phyloP scores from a whole-genome alignment of 208 protist species.

The Angomonas ambiguus region DNA sequence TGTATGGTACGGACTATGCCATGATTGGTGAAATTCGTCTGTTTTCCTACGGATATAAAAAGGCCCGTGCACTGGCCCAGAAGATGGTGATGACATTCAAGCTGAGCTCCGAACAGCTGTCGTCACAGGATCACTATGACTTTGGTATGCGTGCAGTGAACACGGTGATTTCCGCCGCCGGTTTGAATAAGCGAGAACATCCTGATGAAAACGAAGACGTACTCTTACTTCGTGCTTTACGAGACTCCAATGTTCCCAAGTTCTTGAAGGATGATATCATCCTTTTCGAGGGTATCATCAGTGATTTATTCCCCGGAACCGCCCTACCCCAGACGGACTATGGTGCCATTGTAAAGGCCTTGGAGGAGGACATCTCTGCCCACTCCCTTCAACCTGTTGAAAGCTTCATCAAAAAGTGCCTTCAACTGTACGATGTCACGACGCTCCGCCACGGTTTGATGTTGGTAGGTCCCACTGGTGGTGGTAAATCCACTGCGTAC shows the following conservation, averaged over 20 bases:
- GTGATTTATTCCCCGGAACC: conserved; percentile 97
- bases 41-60: conserved; percentile 98
- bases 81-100: conserved; percentile 99
- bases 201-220: conserved; percentile 92
- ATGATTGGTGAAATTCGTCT: conserved; percentile 98
- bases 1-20: conserved; percentile 99
- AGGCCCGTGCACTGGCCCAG: conserved; percentile 90
- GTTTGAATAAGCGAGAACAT: conserved; percentile 92
- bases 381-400: conserved; percentile 85
- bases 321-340: conserved; percentile 92
- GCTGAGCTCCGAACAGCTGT: conserved; percentile 97
- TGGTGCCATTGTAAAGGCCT: conserved; percentile 78
- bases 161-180: conserved; percentile 97
- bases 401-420: conserved; percentile 95
- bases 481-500: conserved; percentile 95
- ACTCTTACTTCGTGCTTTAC: conserved; percentile 93
- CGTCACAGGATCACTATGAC: conserved; percentile 98
- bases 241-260: conserved; percentile 98
- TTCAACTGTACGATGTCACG: conserved; percentile 98
- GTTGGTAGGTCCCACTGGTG: conserved; percentile 95
- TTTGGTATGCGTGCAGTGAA: conserved; percentile 99
- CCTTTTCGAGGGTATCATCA: conserved; percentile 97
- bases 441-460: conserved; percentile 98
- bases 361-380: conserved; percentile 63
- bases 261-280: conserved; percentile 94